Evolutionary conservation across 306 rosid genomes (phyloP), one percentile per base, ranked within the genome.

Genomic region (Fagus crenata): DNA sequence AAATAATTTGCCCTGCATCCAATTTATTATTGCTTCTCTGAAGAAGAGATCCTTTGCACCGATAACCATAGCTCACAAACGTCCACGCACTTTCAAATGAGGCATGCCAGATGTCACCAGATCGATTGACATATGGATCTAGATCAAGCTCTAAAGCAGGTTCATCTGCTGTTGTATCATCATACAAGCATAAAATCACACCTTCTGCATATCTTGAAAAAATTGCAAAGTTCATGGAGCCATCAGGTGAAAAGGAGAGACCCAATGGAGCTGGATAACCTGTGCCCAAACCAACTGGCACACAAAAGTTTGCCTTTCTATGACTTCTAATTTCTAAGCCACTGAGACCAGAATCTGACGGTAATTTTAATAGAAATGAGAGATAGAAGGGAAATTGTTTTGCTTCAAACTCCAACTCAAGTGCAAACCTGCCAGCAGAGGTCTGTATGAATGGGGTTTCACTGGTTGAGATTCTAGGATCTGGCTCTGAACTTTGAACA

Each of bases 121-220:
- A 80, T 84, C 90, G 88, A 74, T 95, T 95, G 37, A 92, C 85
- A 78, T 90, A 92, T 54, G 90, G 90, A 84, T 95, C 98, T 53
- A 95, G 86, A 84, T 95, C 97, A 85, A 95, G 92, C 92, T 90
- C 93, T 78, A 92, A 83, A 71, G 88, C 91, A 73, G 98, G 98
- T 80, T 83, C 73, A 72, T 87, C 87, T 39, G 77, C 78, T 64
- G 70, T 67, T 43, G 72, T 72, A 54, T 82, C 86, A 77, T 85
- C 89, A 81, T 89, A 89, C 89, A 90, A 84, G 84, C 97, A 95
- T 82, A 95, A 88, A 75, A 89, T 87, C 86, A 92, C 86, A 67
- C 96, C 70, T 80, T 88, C 87, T 6, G 96, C 88, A 51, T 75
- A 83, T 75, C 96, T 90, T 5, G 97, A 90, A 80, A 86, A 88